phyloP scores from a whole-genome alignment of 352 stramenopile species.

The Globisporangium nagaii region DNA sequence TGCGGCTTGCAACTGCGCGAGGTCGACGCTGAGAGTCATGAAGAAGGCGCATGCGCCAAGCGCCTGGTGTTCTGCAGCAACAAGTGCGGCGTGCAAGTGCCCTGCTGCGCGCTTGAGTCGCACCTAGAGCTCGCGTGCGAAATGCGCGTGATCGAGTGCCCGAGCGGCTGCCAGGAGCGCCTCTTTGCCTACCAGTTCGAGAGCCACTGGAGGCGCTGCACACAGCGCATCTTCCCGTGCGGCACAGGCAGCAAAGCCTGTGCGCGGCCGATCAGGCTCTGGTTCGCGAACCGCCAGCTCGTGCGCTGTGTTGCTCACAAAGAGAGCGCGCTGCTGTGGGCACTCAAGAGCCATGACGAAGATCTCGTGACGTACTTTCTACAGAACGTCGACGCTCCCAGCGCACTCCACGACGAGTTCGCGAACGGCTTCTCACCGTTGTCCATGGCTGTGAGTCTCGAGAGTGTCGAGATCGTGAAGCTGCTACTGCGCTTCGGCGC shows the following conservation, averaged over 20 bases:
- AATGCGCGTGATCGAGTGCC: constrained; percentile 58
- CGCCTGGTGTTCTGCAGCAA: constrained; percentile 47
- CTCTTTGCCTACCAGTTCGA: constrained; percentile 62
- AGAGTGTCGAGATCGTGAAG: constrained; percentile 41
- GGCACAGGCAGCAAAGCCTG: constrained; percentile 48
- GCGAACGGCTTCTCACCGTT: constrained; percentile 63
- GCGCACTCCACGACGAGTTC: constrained; percentile 52
- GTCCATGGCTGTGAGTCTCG: constrained; percentile 38
- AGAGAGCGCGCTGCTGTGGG: constrained; percentile 51
- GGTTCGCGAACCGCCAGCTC: constrained; percentile 35
- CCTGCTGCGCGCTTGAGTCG: constrained; percentile 22
- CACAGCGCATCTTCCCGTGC: constrained; percentile 55
- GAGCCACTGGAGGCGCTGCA: constrained; percentile 53
- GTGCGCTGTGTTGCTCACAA: constrained; percentile 42
- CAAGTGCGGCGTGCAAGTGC: constrained; percentile 39
- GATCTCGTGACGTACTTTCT: constrained; percentile 64
- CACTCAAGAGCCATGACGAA: constrained; percentile 54
- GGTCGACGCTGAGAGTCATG: constrained; percentile 31
- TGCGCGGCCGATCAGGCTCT: constrained; percentile 51
- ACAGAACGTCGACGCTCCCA: constrained; percentile 24
- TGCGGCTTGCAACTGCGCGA: constrained; percentile 43
- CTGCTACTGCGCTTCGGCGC: constrained; percentile 57
- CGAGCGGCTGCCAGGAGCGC: constrained; percentile 43
- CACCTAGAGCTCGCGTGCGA: constrained; percentile 45
- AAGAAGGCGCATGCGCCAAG: constrained; percentile 37